Evolutionary conservation across 1,284 basidiomycete species (phyloP).

Genomic region (Ustilago vetiveriae): DNA sequence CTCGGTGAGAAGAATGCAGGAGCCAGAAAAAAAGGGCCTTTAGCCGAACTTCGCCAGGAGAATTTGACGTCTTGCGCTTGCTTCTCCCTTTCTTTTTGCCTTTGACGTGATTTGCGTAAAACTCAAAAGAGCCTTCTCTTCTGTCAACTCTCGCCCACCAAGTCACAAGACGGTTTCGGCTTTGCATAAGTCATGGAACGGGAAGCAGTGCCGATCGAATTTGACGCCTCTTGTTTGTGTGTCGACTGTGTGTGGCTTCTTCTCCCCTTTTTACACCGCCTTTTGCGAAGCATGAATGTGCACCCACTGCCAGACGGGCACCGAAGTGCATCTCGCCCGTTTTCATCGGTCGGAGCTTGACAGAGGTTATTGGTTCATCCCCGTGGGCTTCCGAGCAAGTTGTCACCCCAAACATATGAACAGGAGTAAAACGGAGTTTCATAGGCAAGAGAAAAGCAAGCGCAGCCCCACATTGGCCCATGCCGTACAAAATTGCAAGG

Average conservation of each 20-base stretch:
- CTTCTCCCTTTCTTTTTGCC: too few relatives aligned
- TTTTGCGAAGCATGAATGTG: conserved; percentile 29
- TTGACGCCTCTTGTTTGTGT: neutral
- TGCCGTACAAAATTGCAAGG: too few relatives aligned
- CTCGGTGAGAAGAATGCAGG: conserved; percentile 12
- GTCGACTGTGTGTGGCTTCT: neutral
- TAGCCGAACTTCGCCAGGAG: conserved; percentile 20
- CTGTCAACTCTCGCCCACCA: neutral
- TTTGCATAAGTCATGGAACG: neutral
- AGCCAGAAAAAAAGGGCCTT: neutral
- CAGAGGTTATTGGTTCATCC: conserved; percentile 7
- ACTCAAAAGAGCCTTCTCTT: neutral
- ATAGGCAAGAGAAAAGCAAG: neutral
- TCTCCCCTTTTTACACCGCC: too few relatives aligned
- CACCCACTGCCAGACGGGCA: conserved; percentile 1
- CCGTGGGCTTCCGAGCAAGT: conserved; percentile 9
- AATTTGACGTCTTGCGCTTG: neutral
- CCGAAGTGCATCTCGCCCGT: conserved; percentile 1
- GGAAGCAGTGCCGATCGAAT: conserved; percentile 4
- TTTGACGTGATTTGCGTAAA: neutral
- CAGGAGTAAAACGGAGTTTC: neutral
- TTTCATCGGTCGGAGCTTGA: neutral
- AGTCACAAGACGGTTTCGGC: neutral
- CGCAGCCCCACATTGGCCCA: too few relatives aligned
- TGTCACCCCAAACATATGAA: conserved; percentile 3